Base-by-base conservation (phyloP, 1,284 basidiomycete genomes). In the Moesziomyces globuligerus region DNA sequence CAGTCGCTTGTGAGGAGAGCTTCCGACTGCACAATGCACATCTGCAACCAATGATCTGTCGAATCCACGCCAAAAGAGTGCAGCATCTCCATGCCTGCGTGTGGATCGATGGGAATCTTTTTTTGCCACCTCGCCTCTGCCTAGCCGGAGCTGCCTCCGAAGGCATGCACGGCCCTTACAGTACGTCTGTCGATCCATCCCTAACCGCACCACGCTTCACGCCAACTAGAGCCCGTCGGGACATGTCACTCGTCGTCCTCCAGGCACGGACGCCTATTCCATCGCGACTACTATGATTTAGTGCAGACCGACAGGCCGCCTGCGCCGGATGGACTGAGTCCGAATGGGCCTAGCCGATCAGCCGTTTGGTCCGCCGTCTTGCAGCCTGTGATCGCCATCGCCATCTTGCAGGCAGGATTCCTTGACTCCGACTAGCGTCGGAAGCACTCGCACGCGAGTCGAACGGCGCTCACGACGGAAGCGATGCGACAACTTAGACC, bases 91-190 rank as follows among this genome's bases (percentile, higher is more conserved):
- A 34, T 18, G 29, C 15, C 24, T 32, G 45, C 32, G 20, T 37
- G 5, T 37, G 36, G 26, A 48, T 48, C 46, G 36, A 48, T 48
- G 46, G 46, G 46, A 48, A 39, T n/a, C n/a, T 18, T 24, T 24
- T 18, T 24, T 24, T 18, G 28, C 28, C 20, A 8, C 44, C 9
- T 15, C 29, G 28, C 26, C 29, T 34, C 21, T 32, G 29, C 44
- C 44, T 34, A 6, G 18, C 20, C 32, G 29, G 32, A 29, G 0
- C 3, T 46, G 15, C 11, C 18, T 44, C 42, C 25, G 45, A 32
- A 37, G 23, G 18, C 32, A 29, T 46, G 29, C 29, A 32, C 29
- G 13, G 0, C 9, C 25, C 32, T 17, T 34, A n/a, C n/a, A n/a
- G n/a, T 11, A 34, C 32, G 32, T 34, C 32, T n/a, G 32, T 34